phyloP scores from a whole-genome alignment of 164 flowering plant species.

The Tinospora cordifolia region DNA sequence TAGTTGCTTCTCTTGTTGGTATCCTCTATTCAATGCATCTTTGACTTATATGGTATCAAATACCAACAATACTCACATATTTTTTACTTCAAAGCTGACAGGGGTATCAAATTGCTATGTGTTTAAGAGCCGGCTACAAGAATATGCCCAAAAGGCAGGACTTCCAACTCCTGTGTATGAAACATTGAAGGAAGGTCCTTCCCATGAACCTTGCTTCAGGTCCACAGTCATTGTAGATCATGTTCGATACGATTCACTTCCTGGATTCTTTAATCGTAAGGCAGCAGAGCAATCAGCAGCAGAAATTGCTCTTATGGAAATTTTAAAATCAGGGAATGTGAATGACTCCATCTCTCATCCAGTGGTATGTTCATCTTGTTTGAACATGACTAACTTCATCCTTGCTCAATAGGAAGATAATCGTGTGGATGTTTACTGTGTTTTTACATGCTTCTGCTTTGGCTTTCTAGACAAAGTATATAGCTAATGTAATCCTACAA shows the following conservation, averaged over 20 bases:
- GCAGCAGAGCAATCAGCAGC: conserved; percentile 99
- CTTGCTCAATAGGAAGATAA: neutral
- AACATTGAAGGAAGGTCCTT: conserved; percentile 72
- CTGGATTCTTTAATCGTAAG: conserved; percentile 89
- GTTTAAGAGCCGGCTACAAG: conserved; percentile 79
- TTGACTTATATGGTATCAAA: neutral
- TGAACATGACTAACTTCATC: neutral
- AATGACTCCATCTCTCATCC: conserved; percentile 46
- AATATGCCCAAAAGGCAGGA: conserved; percentile 72
- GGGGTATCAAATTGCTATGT: conserved; percentile 80
- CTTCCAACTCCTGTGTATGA: conserved; percentile 62
- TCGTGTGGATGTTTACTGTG: neutral
- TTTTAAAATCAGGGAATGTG: conserved; percentile 45
- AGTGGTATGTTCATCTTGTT: conserved; percentile 47
- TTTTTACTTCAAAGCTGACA: conserved; percentile 15
- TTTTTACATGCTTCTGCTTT: neutral
- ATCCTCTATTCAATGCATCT: neutral
- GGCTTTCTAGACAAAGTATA: too few species aligned
- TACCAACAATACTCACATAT: neutral
- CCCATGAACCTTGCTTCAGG: conserved; percentile 70
- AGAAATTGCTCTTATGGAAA: conserved; percentile 73
- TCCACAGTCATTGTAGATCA: conserved; percentile 63
- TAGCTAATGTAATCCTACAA: too few species aligned
- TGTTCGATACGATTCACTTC: conserved; percentile 68
- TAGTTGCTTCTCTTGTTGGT: neutral